Percentiles rank a stretch among this genome's conserved stretches.
Conservation (phyloP, 768 basidiomycete species). For the Pisolithus albus region DNA sequence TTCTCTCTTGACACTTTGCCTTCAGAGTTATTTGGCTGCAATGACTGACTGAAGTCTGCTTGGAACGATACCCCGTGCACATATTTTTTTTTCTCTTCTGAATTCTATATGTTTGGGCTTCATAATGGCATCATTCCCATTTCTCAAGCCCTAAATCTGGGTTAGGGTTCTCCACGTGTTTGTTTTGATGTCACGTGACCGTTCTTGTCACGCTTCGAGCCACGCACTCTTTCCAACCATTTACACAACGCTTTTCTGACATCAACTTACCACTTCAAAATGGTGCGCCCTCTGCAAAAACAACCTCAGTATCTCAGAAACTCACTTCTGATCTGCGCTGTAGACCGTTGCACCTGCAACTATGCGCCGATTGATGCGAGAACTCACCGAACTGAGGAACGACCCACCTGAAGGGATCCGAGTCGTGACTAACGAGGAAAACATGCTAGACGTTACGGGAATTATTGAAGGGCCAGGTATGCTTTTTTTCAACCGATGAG, state of each 20-base stretch:
- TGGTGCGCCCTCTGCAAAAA: slow-evolving; percentile 15
- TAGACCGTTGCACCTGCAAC: slow-evolving; percentile 46
- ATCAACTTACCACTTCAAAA: slow-evolving; percentile 7
- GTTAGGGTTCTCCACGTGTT: slow-evolving; percentile 6
- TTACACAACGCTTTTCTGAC: slow-evolving; percentile 5
- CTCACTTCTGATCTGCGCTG: neutral
- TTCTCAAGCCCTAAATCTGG: slow-evolving; percentile 3
- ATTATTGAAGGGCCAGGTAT: slow-evolving; percentile 87
- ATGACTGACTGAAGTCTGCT: slow-evolving; percentile 33
- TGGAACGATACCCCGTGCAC: neutral
- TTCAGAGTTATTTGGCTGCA: slow-evolving; percentile 53
- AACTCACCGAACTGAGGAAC: slow-evolving; percentile 72
- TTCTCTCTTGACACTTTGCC: slow-evolving; percentile 1
- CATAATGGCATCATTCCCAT: neutral
- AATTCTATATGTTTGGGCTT: neutral
- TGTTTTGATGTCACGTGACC: neutral
- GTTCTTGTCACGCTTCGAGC: slow-evolving; percentile 20
- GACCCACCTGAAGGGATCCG: slow-evolving; percentile 91
- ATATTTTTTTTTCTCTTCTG: neutral
- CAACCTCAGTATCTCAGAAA: neutral
- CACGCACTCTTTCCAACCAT: slow-evolving; percentile 18
- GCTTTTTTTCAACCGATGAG: slow-evolving; percentile 18
- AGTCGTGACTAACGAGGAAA: slow-evolving; percentile 77
- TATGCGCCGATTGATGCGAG: slow-evolving; percentile 83
- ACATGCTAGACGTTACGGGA: slow-evolving; percentile 81